Conservation (phyloP, 2,329 filamentous ascomycete genomes). For the Paecilomyces fulvus region DNA sequence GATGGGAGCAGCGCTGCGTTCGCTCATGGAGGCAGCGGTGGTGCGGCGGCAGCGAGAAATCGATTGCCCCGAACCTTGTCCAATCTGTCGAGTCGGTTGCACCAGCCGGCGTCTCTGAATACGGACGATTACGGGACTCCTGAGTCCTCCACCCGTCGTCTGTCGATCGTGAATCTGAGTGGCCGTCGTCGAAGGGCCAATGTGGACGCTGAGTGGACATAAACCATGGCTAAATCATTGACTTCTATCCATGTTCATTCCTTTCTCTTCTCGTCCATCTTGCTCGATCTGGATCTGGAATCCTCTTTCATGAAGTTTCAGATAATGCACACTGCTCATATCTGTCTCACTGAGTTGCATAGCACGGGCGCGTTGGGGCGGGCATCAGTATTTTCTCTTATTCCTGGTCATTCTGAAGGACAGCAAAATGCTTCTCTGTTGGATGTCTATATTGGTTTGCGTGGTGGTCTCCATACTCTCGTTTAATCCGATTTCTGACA, state of each 20-base stretch:
- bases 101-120: conserved; percentile 26
- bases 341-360: conserved; percentile 13
- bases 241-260: conserved; percentile 2
- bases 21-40: conserved; percentile 21
- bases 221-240: conserved; percentile 1
- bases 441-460: not conserved
- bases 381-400: not conserved
- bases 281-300: not conserved
- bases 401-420: not conserved
- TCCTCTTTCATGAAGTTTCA: not conserved
- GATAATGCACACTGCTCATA: not conserved
- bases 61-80: conserved; percentile 30
- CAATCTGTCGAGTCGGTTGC: conserved; percentile 29
- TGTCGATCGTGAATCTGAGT: conserved; percentile 25
- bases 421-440: not conserved
- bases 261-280: conserved; percentile 2
- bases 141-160: conserved; percentile 22
- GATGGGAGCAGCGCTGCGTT: conserved; percentile 29
- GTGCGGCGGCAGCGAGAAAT: conserved; percentile 21
- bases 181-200: conserved; percentile 27
- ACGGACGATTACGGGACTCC: conserved; percentile 29
- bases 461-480: not conserved
- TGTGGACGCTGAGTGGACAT: conserved; percentile 30
- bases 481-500: conserved; percentile 1
- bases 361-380: conserved; percentile 14